Conservation (phyloP, 257 asterid genomes). For the Avicennia marina region DNA sequence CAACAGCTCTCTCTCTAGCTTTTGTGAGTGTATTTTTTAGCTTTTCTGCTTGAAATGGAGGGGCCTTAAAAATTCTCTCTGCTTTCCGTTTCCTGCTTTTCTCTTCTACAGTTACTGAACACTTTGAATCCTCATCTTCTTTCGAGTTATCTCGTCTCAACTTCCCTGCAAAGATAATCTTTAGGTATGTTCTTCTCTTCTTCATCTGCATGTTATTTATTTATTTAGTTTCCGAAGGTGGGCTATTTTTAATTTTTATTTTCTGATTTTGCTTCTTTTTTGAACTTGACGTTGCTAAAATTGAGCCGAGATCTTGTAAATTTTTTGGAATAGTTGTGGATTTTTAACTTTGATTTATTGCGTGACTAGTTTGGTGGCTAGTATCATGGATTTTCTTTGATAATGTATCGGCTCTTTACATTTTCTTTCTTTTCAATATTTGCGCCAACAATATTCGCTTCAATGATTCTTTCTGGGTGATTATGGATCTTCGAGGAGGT, state of each 20-base stretch:
- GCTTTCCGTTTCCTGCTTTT: slow-evolving; percentile 12
- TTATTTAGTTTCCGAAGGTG: not conserved
- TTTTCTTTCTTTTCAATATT: not conserved
- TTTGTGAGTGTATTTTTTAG: slow-evolving; percentile 16
- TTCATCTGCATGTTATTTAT: not conserved
- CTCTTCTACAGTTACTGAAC: not conserved
- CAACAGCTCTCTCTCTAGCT: slow-evolving; percentile 11
- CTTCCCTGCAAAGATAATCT: not conserved
- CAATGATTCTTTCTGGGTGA: too few species aligned
- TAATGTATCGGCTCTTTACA: not conserved
- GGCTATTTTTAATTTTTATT: not conserved
- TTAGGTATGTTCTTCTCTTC: slow-evolving; percentile 9
- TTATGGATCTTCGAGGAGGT: not conserved
- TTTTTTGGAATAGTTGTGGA: not conserved
- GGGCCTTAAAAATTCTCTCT: slow-evolving; percentile 23
- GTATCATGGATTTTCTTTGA: slow-evolving; percentile 1
- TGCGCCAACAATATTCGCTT: too few species aligned
- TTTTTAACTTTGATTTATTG: not conserved
- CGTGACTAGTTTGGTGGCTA: not conserved
- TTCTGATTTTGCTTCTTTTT: not conserved
- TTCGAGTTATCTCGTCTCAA: not conserved
- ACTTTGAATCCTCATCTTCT: not conserved
- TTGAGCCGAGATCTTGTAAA: not conserved
- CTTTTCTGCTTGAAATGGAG: slow-evolving; percentile 26
- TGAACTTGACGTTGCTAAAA: not conserved